Evolutionary conservation across 768 basidiomycete species (phyloP).

Genomic region (Pholiota molesta): DNA sequence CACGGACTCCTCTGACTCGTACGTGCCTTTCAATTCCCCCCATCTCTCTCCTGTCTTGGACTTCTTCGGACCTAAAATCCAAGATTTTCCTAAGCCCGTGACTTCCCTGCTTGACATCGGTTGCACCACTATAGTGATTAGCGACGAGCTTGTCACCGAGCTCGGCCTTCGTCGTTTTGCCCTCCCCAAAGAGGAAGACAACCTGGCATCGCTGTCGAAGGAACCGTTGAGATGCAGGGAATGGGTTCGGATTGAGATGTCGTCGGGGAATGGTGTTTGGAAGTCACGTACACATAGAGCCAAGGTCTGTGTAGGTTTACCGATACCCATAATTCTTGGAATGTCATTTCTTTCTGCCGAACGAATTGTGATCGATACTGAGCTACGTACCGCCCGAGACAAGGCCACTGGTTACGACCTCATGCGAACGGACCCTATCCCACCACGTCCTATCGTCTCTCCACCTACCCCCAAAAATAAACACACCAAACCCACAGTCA

Average conservation of each 20-base stretch:
- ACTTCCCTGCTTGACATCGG: conserved; percentile 21
- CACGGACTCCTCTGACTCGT: no score
- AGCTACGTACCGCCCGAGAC: conserved; percentile 14
- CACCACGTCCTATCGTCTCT: no score
- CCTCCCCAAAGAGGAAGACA: conserved; percentile 21
- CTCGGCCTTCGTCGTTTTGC: conserved; percentile 19
- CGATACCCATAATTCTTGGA: conserved; percentile 28
- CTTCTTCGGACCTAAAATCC: not conserved
- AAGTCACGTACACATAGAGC: conserved; percentile 16
- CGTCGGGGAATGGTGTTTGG: conserved; percentile 21
- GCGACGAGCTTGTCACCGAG: conserved; percentile 7
- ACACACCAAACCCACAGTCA: no score
- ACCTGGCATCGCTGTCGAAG: conserved; percentile 18
- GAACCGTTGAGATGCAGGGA: conserved; percentile 19
- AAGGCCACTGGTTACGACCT: conserved; percentile 12
- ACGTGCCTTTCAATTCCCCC: not conserved
- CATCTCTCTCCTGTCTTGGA: not conserved
- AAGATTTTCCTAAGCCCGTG: not conserved
- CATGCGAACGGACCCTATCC: no score
- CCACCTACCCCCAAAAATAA: not conserved
- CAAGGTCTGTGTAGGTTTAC: conserved; percentile 20
- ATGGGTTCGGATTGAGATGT: conserved; percentile 19
- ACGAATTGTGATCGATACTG: conserved; percentile 22
- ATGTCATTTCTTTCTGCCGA: conserved; percentile 20
- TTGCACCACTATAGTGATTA: conserved; percentile 27